These are phyloP conservation scores for Plectosphaerella cucumerina DNA, from an alignment of 2,329 filamentous ascomycete genomes.

Conservation along the genomic window DNA sequence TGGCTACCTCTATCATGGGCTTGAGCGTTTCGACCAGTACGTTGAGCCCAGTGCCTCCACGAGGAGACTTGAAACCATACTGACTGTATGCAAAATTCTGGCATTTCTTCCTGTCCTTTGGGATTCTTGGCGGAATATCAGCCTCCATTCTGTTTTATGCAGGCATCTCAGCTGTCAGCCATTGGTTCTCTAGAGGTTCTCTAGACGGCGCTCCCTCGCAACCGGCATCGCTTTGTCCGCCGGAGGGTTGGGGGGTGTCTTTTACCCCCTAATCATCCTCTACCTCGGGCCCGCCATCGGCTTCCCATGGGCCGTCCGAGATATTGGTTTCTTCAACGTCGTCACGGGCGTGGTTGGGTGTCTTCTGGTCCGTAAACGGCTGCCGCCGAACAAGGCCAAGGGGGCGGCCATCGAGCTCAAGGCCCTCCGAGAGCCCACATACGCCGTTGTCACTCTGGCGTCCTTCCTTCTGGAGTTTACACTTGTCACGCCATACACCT, in stretches of 20 bases:
- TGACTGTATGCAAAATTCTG: conserved; percentile 59
- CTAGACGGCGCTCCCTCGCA: conserved; percentile 55
- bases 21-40: conserved; percentile 52
- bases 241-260: conserved; percentile 53
- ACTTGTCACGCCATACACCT: conserved; percentile 63
- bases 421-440: conserved; percentile 46
- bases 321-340: conserved; percentile 53
- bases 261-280: conserved; percentile 35
- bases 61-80: too few species aligned
- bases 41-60: too few species aligned
- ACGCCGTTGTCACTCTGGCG: conserved; percentile 46
- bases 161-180: conserved; percentile 60
- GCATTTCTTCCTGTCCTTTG: conserved; percentile 68
- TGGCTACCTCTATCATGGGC: conserved; percentile 51
- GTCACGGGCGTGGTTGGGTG: conserved; percentile 46
- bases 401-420: conserved; percentile 41
- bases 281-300: conserved; percentile 20
- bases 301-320: conserved; percentile 24
- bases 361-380: conserved; percentile 31
- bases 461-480: conserved; percentile 58
- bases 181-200: conserved; percentile 64
- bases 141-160: conserved; percentile 68
- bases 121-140: conserved; percentile 59
- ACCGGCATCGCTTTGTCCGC: conserved; percentile 68
- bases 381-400: conserved; percentile 41